These are phyloP conservation scores for Hanseniaspora occidentalis DNA, from an alignment of 805 yeast genomes.

Conservation along the genomic window DNA sequence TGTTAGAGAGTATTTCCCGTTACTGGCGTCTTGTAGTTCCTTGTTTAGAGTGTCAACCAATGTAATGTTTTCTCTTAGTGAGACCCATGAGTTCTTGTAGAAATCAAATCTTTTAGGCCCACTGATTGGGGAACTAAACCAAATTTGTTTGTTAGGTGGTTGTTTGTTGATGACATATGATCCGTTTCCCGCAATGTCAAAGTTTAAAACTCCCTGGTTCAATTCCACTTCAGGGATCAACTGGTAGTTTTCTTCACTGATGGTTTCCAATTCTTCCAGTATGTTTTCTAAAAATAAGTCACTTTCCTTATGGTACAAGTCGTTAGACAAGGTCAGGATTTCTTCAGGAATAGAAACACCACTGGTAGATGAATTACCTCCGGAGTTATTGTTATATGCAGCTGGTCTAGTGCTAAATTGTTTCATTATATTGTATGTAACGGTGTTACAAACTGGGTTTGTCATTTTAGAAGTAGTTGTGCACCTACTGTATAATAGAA, in stretches of 20 bases:
- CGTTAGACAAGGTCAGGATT: slow-evolving; percentile 33
- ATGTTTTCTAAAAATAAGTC: slow-evolving; percentile 59
- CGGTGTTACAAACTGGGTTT: background rate
- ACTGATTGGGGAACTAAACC: slow-evolving; percentile 88
- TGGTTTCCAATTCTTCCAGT: slow-evolving; percentile 51
- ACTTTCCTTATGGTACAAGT: slow-evolving; percentile 52
- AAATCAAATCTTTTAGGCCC: slow-evolving; percentile 86
- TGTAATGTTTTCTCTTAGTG: slow-evolving; percentile 51
- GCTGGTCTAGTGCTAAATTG: no score
- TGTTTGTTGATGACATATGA: slow-evolving; percentile 90
- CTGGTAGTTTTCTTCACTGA: slow-evolving; percentile 50
- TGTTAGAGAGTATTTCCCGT: slow-evolving; percentile 1
- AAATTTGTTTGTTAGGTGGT: slow-evolving; percentile 93
- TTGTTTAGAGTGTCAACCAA: slow-evolving; percentile 35
- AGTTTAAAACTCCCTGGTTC: slow-evolving; percentile 71
- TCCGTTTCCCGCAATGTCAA: slow-evolving; percentile 60
- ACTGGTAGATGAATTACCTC: slow-evolving; percentile 29
- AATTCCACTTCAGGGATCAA: slow-evolving; percentile 61
- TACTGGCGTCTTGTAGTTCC: slow-evolving; percentile 33
- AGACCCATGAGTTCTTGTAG: slow-evolving; percentile 64
- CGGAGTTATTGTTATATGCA: background rate
- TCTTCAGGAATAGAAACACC: slow-evolving; percentile 43
- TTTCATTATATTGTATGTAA: background rate
- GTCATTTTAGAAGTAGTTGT: background rate
- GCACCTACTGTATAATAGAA: background rate